Base-by-base conservation (phyloP, 2,329 filamentous ascomycete species). In the Talaromyces albobiverticillius region DNA sequence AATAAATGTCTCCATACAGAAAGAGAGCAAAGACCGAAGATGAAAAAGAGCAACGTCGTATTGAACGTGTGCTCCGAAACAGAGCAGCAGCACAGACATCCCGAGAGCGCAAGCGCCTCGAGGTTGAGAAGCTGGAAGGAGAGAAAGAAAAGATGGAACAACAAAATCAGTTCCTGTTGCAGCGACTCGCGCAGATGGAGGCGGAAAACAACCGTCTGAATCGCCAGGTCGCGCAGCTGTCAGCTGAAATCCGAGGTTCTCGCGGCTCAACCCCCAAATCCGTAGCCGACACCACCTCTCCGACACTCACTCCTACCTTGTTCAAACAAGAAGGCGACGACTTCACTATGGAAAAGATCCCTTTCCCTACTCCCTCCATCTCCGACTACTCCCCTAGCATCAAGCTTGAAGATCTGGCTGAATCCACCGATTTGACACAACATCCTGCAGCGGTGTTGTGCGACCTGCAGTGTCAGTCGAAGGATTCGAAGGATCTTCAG, bases 371-470 rank as follows among this genome's bases (percentile, higher is more conserved):
- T 40, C 70, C 70, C 5, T 70, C 71, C 51, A 56, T 68, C 36
- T 64, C 65, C 62, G 69, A 71, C 56, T 71, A 68, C 64, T 72
- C 71, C 20, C 69, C 71, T 34, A 73, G 65, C 52, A 62, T 70
- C 56, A 69, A 70, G 61, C 67, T 70, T 62, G 69, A 69, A 61
- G 70, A 67, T 70, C 71, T 74, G 69, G 72, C 74, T 72, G 71
- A 77, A 78, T 82, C 87, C 77, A 82, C 89, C 85, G 90, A 95
- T 83, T 79, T 84, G 94, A 94, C 92, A 96, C 94, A 96, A 96
- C 92, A 95, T 96, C 92, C 94, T 97, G 94, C 94, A 82, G 94
- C 83, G 92, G 87, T 96, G 93, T 96, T 97, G 94, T 97, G 88
- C 76, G 94, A 96, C 94, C 94, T 95, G 94, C 94, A 88, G 94